Conservation (phyloP, 495 filamentous ascomycete genomes). For the Bacidia gigantensis region DNA sequence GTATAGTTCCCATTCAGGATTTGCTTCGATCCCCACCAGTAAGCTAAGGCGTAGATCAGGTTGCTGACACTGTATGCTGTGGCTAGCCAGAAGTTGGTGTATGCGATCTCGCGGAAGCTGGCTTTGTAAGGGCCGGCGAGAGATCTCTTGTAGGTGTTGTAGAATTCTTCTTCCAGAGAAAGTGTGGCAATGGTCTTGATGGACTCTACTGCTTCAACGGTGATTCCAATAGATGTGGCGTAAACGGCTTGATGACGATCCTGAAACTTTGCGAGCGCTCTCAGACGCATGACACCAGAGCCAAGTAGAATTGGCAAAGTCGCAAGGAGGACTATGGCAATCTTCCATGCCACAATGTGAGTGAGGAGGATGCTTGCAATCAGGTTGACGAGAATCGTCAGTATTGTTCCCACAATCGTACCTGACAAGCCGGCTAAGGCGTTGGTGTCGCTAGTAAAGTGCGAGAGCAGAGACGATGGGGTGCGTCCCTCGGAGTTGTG, state of each 20-base stretch:
- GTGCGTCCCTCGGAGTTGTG: slow-evolving; percentile 36
- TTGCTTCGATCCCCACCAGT: slow-evolving; percentile 51
- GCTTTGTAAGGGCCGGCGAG: slow-evolving; percentile 7
- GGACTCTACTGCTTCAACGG: slow-evolving; percentile 41
- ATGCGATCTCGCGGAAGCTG: slow-evolving; percentile 16
- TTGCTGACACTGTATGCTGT: slow-evolving; percentile 31
- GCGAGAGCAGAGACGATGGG: slow-evolving; percentile 32
- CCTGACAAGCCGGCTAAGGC: slow-evolving; percentile 35
- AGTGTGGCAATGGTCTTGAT: slow-evolving; percentile 46
- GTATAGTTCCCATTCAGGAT: slow-evolving; percentile 42
- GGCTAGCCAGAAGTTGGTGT: slow-evolving; percentile 28
- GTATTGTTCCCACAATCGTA: slow-evolving; percentile 31
- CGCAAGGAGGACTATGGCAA: slow-evolving; percentile 41
- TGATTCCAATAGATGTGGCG: slow-evolving; percentile 37
- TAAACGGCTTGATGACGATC: slow-evolving; percentile 44
- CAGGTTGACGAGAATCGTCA: slow-evolving; percentile 33
- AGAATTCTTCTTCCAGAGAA: slow-evolving; percentile 23
- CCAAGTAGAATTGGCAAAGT: slow-evolving; percentile 38
- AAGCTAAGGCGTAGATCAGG: slow-evolving; percentile 49
- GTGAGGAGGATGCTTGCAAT: slow-evolving; percentile 39
- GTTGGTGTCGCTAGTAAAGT: slow-evolving; percentile 38
- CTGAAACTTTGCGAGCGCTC: slow-evolving; percentile 36
- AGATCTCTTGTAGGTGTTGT: slow-evolving; percentile 3
- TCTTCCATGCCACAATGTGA: slow-evolving; percentile 45
- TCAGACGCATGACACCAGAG: slow-evolving; percentile 37